Conservation (phyloP, 345 rosid genomes). For the Bruguiera parviflora region DNA sequence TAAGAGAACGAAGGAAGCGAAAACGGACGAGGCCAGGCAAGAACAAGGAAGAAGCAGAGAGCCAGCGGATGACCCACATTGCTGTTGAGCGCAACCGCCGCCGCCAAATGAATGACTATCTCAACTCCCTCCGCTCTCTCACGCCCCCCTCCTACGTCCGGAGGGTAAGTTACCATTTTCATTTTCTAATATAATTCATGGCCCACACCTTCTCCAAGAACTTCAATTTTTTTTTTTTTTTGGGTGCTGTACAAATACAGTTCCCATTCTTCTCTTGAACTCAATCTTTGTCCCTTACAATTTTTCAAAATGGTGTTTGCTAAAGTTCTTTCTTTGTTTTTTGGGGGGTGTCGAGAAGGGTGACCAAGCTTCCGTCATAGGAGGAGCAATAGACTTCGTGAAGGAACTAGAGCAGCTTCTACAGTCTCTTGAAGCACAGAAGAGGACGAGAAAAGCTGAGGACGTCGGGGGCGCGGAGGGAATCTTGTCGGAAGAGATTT, state of each 20-base stretch:
- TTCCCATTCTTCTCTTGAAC: neutral
- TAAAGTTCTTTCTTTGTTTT: neutral
- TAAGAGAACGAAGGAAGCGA: conserved; percentile 53
- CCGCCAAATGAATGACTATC: conserved; percentile 79
- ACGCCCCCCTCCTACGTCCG: conserved; percentile 63
- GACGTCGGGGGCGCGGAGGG: conserved; percentile 10
- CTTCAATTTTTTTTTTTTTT: neutral
- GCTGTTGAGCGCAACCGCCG: conserved; percentile 82
- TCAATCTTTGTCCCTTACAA: neutral
- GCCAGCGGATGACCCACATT: conserved; percentile 82
- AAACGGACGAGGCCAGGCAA: conserved; percentile 52
- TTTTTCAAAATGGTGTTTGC: neutral
- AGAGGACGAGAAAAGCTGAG: conserved; percentile 30
- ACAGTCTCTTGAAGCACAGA: conserved; percentile 56
- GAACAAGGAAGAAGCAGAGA: conserved; percentile 76
- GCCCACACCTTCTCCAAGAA: neutral
- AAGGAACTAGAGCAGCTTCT: conserved; percentile 75
- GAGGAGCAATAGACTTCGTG: conserved; percentile 85
- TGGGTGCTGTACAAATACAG: neutral
- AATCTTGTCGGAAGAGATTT: conserved; percentile 23
- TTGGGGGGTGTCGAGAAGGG: conserved; percentile 37
- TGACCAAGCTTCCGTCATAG: conserved; percentile 76
- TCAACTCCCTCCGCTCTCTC: conserved; percentile 59
- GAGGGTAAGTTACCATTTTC: conserved; percentile 37
- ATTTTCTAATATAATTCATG: neutral